A percentile compares a stretch with the other conserved stretches of the same genome.
phyloP scores from a whole-genome alignment of 2,329 filamentous ascomycete genomes.

The Sordariomycetes sp. region DNA sequence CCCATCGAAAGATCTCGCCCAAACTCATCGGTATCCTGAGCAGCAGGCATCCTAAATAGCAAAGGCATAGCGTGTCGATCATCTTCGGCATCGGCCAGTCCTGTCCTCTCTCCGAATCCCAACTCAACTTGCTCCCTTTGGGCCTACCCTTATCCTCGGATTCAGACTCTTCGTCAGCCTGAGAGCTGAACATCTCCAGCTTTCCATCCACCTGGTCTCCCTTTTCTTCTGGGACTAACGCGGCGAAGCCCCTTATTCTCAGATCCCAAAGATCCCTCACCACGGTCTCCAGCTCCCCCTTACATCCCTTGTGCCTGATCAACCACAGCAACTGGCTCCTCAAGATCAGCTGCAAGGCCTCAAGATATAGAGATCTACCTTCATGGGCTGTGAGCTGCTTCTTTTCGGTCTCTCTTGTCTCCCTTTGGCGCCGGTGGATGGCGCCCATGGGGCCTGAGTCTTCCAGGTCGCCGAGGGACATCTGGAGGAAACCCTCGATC shows the following conservation, averaged over 20 bases:
- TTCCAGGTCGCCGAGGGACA: conserved; percentile 57
- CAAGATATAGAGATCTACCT: conserved; percentile 71
- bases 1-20: conserved; percentile 64
- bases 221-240: conserved; percentile 18
- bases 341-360: conserved; percentile 76
- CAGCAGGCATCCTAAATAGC: conserved; percentile 70
- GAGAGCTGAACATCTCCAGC: conserved; percentile 26
- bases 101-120: conserved; percentile 28
- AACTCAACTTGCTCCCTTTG: conserved; percentile 1
- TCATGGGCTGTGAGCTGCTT: conserved; percentile 54
- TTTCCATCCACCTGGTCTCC: conserved; percentile 9
- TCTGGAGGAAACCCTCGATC: conserved; percentile 56
- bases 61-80: conserved; percentile 66
- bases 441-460: conserved; percentile 54
- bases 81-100: conserved; percentile 54
- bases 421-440: conserved; percentile 47
- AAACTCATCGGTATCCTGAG: conserved; percentile 69
- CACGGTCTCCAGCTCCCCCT: conserved; percentile 65
- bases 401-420: conserved; percentile 41
- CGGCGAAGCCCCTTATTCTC: conserved; percentile 39
- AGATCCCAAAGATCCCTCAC: conserved; percentile 82
- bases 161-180: conserved; percentile 16
- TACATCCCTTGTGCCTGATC: conserved; percentile 55
- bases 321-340: conserved; percentile 74
- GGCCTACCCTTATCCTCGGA: not conserved